phyloP scores from a whole-genome alignment of 768 basidiomycete genomes.

The Coprinopsis marcescibilis region DNA sequence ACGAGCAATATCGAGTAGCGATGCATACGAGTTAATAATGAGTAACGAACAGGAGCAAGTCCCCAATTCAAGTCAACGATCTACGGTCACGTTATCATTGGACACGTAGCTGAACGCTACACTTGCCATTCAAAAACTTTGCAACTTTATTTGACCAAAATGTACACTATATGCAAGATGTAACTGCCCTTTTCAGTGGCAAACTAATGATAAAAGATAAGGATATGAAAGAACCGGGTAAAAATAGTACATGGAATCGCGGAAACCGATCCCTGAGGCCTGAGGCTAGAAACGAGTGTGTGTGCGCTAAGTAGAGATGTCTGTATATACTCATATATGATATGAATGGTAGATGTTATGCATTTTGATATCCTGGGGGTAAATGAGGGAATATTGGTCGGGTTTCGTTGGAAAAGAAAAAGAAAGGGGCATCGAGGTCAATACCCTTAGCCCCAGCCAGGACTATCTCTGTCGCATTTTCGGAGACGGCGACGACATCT shows the following conservation, averaged over 20 bases:
- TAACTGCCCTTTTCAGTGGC: slow-evolving; percentile 1
- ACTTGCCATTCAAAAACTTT: no score
- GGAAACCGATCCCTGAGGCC: slow-evolving; percentile 4
- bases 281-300: not conserved
- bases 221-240: not conserved
- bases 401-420: no score
- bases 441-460: no score
- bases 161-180: slow-evolving; percentile 3
- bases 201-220: not conserved
- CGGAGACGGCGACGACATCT: not conserved
- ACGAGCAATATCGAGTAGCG: slow-evolving; percentile 14
- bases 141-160: no score
- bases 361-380: no score
- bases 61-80: not conserved
- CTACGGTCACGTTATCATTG: not conserved
- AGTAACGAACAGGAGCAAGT: not conserved
- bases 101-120: slow-evolving; percentile 1
- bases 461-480: not conserved
- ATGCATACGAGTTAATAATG: not conserved
- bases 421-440: no score
- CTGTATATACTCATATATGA: not conserved
- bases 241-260: slow-evolving; percentile 7
- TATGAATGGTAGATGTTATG: not conserved
- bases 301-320: not conserved
- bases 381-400: no score